A percentile compares a stretch with the other conserved stretches of the same genome.
phyloP scores from a whole-genome alignment of 306 rosid species.

The Rubus parviflorus region DNA sequence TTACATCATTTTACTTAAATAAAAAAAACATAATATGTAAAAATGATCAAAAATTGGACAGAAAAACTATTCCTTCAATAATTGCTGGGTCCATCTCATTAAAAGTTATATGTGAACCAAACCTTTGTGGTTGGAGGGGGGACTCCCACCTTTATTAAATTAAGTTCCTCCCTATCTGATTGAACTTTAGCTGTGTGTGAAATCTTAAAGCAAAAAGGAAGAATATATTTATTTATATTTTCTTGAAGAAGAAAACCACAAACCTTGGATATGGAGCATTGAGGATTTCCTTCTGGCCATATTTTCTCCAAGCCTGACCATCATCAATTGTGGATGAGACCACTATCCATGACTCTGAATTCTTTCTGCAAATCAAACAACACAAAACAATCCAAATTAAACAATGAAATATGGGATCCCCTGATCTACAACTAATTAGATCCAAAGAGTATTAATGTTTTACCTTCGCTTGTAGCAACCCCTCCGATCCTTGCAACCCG shows the following conservation, averaged over 20 bases:
- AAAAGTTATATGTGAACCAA: background rate
- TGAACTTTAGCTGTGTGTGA: background rate
- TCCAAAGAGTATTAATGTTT: background rate
- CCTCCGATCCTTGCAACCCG: constrained; percentile 47
- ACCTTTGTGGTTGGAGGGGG: background rate
- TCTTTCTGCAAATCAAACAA: constrained; percentile 50
- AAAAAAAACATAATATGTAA: too few relatives aligned
- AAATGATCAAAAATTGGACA: background rate
- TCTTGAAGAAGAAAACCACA: background rate
- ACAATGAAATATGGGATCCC: background rate
- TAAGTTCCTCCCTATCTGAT: background rate
- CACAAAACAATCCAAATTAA: background rate
- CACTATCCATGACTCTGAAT: constrained; percentile 30
- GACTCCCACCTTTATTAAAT: background rate
- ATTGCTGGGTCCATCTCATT: constrained; percentile 9
- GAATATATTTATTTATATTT: background rate
- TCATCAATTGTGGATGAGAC: constrained; percentile 43
- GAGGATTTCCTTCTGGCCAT: constrained; percentile 82
- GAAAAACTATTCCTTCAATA: background rate
- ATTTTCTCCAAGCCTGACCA: constrained; percentile 74
- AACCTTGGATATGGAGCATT: constrained; percentile 72
- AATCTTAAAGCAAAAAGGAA: background rate
- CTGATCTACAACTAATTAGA: background rate
- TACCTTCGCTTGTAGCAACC: constrained; percentile 84
- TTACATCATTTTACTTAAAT: too few relatives aligned